Evolutionary conservation across 2,329 filamentous ascomycete genomes (phyloP).

Genomic region (Paraconiothyrium brasiliense): DNA sequence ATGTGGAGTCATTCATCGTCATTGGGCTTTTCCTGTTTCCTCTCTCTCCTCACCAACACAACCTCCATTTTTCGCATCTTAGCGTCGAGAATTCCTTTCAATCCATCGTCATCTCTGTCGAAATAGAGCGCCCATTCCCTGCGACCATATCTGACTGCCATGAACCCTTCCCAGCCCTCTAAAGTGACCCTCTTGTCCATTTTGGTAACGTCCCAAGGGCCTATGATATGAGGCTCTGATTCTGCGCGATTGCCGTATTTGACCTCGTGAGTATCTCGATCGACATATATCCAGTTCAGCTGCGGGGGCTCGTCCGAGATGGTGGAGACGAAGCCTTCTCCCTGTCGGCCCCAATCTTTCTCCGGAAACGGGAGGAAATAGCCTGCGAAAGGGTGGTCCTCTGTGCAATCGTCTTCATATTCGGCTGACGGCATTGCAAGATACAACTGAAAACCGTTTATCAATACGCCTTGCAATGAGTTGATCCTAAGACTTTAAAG

Average conservation of each 20-base stretch:
- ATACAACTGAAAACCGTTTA: constrained; percentile 25
- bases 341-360: constrained; percentile 47
- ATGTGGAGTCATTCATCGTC: not conserved
- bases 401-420: constrained; percentile 23
- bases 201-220: constrained; percentile 38
- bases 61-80: constrained; percentile 25
- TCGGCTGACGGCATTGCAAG: constrained; percentile 25
- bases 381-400: constrained; percentile 61
- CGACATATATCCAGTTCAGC: constrained; percentile 43
- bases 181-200: constrained; percentile 33
- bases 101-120: constrained; percentile 51
- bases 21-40: constrained; percentile 18
- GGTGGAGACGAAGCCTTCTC: constrained; percentile 61
- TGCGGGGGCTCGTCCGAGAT: constrained; percentile 53
- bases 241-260: constrained; percentile 34
- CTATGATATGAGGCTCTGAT: constrained; percentile 34
- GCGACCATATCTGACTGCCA: constrained; percentile 35
- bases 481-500: constrained; percentile 7
- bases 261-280: constrained; percentile 36
- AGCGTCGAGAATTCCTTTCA: constrained; percentile 23
- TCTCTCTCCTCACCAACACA: constrained; percentile 28
- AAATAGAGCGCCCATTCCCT: constrained; percentile 50
- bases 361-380: constrained; percentile 67
- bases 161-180: constrained; percentile 40
- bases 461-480: not conserved